These are phyloP conservation scores for Coniophora puteana DNA, from an alignment of 1,284 basidiomycete species.

Conservation along the genomic window DNA sequence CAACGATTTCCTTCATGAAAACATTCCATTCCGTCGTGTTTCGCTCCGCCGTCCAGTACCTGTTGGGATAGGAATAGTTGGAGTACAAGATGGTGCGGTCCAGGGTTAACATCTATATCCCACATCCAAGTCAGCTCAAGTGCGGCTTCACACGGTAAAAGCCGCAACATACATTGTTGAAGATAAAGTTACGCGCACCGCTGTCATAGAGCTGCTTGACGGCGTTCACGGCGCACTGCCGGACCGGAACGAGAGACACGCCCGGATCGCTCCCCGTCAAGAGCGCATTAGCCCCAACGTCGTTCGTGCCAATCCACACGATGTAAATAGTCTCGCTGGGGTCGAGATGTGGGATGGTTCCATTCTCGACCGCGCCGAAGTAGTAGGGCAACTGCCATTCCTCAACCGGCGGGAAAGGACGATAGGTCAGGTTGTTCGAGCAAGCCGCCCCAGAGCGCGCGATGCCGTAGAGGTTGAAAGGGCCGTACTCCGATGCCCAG, in stretches of 20 bases:
- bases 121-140: conserved; percentile 2
- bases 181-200: conserved; percentile 44
- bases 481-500: conserved; percentile 36
- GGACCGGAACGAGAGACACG: conserved; percentile 38
- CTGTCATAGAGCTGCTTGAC: conserved; percentile 33
- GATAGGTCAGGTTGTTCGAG: conserved; percentile 36
- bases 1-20: conserved; percentile 41
- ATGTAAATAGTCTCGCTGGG: conserved; percentile 40
- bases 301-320: conserved; percentile 51
- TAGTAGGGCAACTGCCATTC: conserved; percentile 36
- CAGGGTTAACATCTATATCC: conserved; percentile 43
- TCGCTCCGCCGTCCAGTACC: conserved; percentile 39
- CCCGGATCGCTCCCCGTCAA: conserved; percentile 34
- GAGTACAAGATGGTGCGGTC: conserved; percentile 41
- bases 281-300: conserved; percentile 36
- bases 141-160: background rate
- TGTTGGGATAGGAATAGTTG: conserved; percentile 35
- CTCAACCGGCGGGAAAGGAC: conserved; percentile 35
- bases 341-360: conserved; percentile 22
- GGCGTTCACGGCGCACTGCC: conserved; percentile 41
- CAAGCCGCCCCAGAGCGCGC: conserved; percentile 42
- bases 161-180: conserved; percentile 38
- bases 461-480: conserved; percentile 36
- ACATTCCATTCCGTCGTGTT: conserved; percentile 50
- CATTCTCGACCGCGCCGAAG: conserved; percentile 22